Conservation (phyloP, 345 rosid species). For the Heritiera littoralis region DNA sequence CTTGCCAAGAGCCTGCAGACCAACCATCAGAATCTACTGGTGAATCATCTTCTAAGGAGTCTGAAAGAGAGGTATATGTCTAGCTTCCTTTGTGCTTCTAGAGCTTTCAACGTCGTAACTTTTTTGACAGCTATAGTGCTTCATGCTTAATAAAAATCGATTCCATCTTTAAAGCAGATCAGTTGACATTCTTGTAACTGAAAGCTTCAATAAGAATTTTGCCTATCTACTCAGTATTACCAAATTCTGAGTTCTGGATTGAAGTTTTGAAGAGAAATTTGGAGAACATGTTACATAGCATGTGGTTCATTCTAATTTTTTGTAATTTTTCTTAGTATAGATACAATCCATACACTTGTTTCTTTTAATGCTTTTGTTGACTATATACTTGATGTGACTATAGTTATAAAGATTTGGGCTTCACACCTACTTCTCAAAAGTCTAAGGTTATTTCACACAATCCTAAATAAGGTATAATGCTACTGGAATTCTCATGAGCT, state of each 20-base stretch:
- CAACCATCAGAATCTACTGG: constrained; percentile 40
- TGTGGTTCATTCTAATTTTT: neutral
- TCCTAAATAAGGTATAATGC: neutral
- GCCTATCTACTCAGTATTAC: neutral
- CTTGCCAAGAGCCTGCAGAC: constrained; percentile 32
- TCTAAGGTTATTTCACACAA: neutral
- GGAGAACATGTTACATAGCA: neutral
- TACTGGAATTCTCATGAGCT: neutral
- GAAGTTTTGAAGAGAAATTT: neutral
- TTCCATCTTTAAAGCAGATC: neutral
- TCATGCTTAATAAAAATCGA: neutral
- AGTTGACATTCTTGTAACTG: too few species aligned
- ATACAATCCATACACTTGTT: neutral
- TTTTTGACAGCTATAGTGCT: neutral
- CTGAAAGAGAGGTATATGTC: constrained; percentile 46
- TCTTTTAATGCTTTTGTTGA: neutral
- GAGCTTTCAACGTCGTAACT: constrained; percentile 16
- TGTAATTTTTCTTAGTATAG: neutral
- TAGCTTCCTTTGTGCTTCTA: constrained; percentile 5
- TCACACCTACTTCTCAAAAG: neutral
- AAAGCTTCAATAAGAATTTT: neutral
- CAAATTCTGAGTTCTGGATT: neutral
- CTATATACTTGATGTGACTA: neutral
- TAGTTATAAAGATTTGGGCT: neutral
- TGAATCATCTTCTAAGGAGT: constrained; percentile 44